phyloP scores from a whole-genome alignment of 345 rosid genomes.

The Hypericum androsaemum region DNA sequence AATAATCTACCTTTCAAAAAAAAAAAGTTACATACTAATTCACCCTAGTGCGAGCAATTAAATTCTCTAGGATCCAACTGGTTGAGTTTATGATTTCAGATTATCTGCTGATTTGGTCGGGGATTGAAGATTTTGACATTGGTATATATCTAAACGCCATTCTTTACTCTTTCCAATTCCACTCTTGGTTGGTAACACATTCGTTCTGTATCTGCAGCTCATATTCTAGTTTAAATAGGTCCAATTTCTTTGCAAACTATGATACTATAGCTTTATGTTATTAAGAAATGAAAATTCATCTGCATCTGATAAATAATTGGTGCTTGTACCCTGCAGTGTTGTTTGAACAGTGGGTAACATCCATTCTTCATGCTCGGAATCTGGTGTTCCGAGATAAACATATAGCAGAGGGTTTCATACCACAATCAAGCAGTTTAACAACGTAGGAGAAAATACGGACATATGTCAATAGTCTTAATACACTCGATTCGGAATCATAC shows the following conservation, averaged over 20 bases:
- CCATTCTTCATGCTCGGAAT: conserved; percentile 61
- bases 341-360: conserved; percentile 65
- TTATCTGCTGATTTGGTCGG: conserved; percentile 53
- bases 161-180: neutral
- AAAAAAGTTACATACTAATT: too few relatives aligned
- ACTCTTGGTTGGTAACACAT: neutral
- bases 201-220: neutral
- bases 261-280: too few relatives aligned
- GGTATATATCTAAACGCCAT: conserved; percentile 24
- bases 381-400: too few relatives aligned
- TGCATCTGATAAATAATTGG: neutral
- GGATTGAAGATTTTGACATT: conserved; percentile 36
- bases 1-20: too few relatives aligned
- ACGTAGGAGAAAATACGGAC: too few relatives aligned
- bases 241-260: too few relatives aligned
- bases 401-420: too few relatives aligned
- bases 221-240: neutral
- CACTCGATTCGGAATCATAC: too few relatives aligned
- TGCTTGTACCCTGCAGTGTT: conserved; percentile 33
- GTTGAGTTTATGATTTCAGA: conserved; percentile 65
- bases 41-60: too few relatives aligned
- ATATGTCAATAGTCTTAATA: too few relatives aligned
- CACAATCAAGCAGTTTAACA: too few relatives aligned
- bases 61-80: conserved; percentile 96
- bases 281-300: neutral